A percentile compares a stretch with the other conserved stretches of the same genome.
Evolutionary conservation across 1,284 basidiomycete species (phyloP).

Genomic region (Irpex rosettiformis): DNA sequence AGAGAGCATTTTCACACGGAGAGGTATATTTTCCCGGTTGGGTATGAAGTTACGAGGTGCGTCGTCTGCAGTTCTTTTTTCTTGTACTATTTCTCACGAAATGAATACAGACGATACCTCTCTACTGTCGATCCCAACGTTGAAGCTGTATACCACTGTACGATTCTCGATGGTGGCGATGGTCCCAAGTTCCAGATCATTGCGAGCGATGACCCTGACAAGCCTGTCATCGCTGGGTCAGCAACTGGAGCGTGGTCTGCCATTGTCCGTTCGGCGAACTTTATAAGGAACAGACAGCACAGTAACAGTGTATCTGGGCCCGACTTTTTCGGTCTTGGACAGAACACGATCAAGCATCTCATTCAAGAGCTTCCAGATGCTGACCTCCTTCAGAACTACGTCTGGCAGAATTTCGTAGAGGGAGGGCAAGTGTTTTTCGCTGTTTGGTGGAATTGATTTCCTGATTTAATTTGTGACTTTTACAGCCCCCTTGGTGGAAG

Average conservation of each 20-base stretch:
- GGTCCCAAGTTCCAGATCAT: conserved; percentile 80
- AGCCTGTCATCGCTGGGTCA: conserved; percentile 73
- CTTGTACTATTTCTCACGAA: conserved; percentile 13
- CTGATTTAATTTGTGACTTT: conserved; percentile 10
- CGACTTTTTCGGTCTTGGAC: conserved; percentile 79
- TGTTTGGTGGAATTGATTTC: background rate
- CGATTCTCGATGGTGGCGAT: conserved; percentile 78
- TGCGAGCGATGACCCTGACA: conserved; percentile 61
- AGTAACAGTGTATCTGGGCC: conserved; percentile 82
- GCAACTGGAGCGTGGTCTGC: conserved; percentile 81
- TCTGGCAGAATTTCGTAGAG: conserved; percentile 79
- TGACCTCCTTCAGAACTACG: conserved; percentile 67
- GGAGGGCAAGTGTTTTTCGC: conserved; percentile 58
- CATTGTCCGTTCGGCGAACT: conserved; percentile 76
- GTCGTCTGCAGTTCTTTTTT: conserved; percentile 18
- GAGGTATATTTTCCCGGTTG: conserved; percentile 81
- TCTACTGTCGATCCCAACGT: conserved; percentile 63
- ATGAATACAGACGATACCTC: conserved; percentile 57
- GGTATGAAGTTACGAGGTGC: conserved; percentile 76
- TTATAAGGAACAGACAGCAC: conserved; percentile 72
- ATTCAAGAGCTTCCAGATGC: conserved; percentile 76
- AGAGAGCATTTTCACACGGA: conserved; percentile 81
- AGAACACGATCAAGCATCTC: conserved; percentile 82
- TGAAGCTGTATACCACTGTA: conserved; percentile 75
- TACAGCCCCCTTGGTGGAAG: conserved; percentile 67